Evolutionary conservation across 768 basidiomycete species (phyloP), one percentile per base, ranked within the genome.

Genomic region (Tephrocybe sp.): DNA sequence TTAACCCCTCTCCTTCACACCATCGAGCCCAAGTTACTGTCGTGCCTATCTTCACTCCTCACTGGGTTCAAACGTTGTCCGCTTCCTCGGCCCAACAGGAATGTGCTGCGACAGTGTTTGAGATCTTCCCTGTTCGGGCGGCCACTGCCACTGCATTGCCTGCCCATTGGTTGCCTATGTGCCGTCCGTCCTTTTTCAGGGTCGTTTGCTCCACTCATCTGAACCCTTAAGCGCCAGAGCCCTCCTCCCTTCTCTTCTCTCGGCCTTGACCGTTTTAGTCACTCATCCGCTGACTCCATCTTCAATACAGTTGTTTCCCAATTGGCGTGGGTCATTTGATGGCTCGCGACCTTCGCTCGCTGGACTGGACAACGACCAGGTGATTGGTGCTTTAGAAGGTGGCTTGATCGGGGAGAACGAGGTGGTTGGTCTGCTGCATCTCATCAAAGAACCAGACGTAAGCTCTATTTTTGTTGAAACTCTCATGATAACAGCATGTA

Each of bases 361-460:
- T 28, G 84, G 86, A 14, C 67, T 89, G 36, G 76, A 77, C 47
- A 77, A 76, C 36, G 80, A 83, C 42, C 74, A 72, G 24, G 73
- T 88, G 11, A 79, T 84, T 40, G 68, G 71, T n/a, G 78, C 83
- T 1, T 65, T 90, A 34, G 83, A 84, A 59, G 74, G 78, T 25
- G 85, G 87, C 8, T 64, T 93, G 11, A 71, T 92, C 57, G 80
- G 83, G 1, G 83, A 86, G 47, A 66, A 66, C 14, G 91, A 93
- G 57, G 71, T 93, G 25, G 78, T 80, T 25, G 78, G 82, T 1
- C 68, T 93, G 36, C 55, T 84, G 51, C 79, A 84, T 54, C 78
- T 93, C 28, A 85, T 93, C 59, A 81, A 82, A 54, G 83, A 85
- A 24, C 90, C 88, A 1, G 88, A 90, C 65, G 90, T 89, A 61